Base-by-base conservation (phyloP, 192 early-diverging fungal species). In the Gamsiella multidivaricata region DNA sequence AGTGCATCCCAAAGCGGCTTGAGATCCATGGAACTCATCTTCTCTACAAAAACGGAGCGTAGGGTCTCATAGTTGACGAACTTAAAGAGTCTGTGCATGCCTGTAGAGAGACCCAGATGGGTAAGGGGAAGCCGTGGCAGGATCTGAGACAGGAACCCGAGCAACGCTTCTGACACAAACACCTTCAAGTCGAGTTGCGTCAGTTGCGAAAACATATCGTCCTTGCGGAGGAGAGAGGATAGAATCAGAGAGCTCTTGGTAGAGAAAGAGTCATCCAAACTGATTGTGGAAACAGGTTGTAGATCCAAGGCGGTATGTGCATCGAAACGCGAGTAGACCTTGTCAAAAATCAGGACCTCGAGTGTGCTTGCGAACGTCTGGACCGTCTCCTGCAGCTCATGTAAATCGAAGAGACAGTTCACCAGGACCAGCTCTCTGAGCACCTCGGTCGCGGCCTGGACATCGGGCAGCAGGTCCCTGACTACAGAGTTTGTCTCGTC, bases 1-100 rank as follows among this genome's bases (percentile, higher is more conserved):
- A 80, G 79, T 67, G 81, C 82, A 10, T 53, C 29, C 51, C 51
- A 53, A 10, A 53, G 51, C 9, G 28, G 51, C 10, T 26, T 1
- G 8, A 53, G 51, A 1, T 53, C 28, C 7, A 28, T 10, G 2
- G 12, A 22, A 26, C 8, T 10, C 51, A 53, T 31, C 9, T 11
- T 28, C 7, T 23, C 9, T 10, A 29, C 11, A n/a, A 29, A 53
- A 15, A 53, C 9, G 12, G 51, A 53, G 51, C 51, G 51, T 31
- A 53, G 51, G 12, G 22, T 31, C 12, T 31, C 5, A 28, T 31
- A 53, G 51, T 53, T 53, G 51, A 53, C 51, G 26, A 18, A 10
- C 18, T 28, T 7, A 11, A 53, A 28, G n/a, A 53, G 51, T 9
- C 1, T 12, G 9, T 31, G 8, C 10, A 26, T 10, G 26, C 18